Evolutionary conservation across 495 filamentous ascomycete species (phyloP), one percentile per base, ranked within the genome.

Genomic region (Sordaria brevicollis): DNA sequence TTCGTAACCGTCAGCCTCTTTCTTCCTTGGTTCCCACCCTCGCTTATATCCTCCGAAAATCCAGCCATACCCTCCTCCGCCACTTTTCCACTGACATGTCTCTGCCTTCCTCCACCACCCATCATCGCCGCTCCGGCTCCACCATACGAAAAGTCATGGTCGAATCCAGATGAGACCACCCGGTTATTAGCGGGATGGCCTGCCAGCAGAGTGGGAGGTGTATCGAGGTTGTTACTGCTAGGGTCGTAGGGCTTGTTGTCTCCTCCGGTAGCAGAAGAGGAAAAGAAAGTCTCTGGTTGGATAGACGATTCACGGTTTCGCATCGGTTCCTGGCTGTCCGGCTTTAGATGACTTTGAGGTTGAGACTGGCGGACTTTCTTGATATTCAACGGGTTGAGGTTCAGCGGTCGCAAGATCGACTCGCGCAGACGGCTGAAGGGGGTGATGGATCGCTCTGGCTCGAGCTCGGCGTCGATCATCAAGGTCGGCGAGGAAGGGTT

Each of bases 21-120:
- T 25, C 33, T 19, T 25, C n/a, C 15, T 35, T 34, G 39, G 38
- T 71, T 75, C 10, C 10, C 38, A 33, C 15, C 25, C 38, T 34
- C 21, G 7, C 15, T 25, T 25, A 54, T 25, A 54, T 54, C 43
- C 19, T 25, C 43, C 19, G 43, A 54, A 54, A 62, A 62, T 13
- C 65, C 83, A 3, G 86, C 87, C 43, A 89, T 82, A 1, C 93
- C 93, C 79, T 97, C 93, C 79, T 97, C 93, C 2, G 89, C 93
- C 65, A 92, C 81, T 79, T 92, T 92, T 3, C 93, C 93, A 74
- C 92, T 95, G 10, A 94, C 92, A 73, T 92, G 89, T 67, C 93
- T 83, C 66, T 79, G 80, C 67, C 72, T 80, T 21, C 68, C 68
- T 38, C 21, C 43, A 39, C 11, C 71, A 57, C 9, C 35, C 74